phyloP scores from a whole-genome alignment of 805 yeast genomes.

The Candida ovalis region DNA sequence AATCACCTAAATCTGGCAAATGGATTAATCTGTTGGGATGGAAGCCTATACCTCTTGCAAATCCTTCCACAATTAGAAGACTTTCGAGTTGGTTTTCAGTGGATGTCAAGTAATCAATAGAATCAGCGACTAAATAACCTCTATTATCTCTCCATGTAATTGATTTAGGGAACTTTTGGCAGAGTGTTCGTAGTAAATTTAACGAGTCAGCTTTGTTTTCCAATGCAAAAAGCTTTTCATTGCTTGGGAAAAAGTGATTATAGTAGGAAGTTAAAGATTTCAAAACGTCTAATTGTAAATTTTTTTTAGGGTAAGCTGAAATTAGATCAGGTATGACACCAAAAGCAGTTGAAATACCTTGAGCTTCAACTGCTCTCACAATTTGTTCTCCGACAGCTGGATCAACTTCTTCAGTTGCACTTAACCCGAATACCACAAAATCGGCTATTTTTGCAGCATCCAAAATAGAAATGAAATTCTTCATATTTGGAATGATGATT shows the following conservation, averaged over 20 bases:
- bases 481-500: slow-evolving; percentile 67
- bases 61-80: slow-evolving; percentile 66
- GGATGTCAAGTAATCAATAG: slow-evolving; percentile 39
- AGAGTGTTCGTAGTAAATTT: slow-evolving; percentile 67
- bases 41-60: slow-evolving; percentile 83
- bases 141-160: slow-evolving; percentile 92
- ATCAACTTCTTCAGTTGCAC: slow-evolving; percentile 83
- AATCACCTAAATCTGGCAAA: slow-evolving; percentile 88
- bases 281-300: slow-evolving; percentile 68
- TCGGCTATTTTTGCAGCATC: slow-evolving; percentile 91
- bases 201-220: slow-evolving; percentile 66
- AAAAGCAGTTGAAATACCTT: slow-evolving; percentile 81
- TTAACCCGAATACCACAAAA: slow-evolving; percentile 83
- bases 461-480: slow-evolving; percentile 61
- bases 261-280: slow-evolving; percentile 64
- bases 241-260: slow-evolving; percentile 74
- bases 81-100: slow-evolving; percentile 31
- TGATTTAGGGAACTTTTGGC: slow-evolving; percentile 84
- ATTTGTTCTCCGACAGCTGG: slow-evolving; percentile 80
- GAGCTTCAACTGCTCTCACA: slow-evolving; percentile 81
- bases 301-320: slow-evolving; percentile 63
- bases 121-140: slow-evolving; percentile 80
- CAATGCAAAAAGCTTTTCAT: slow-evolving; percentile 70
- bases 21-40: slow-evolving; percentile 75
- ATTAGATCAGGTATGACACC: slow-evolving; percentile 78